Percentiles rank a stretch among this genome's conserved stretches.
Conservation (phyloP, 768 basidiomycete species). For the Agrocybe pediades region DNA sequence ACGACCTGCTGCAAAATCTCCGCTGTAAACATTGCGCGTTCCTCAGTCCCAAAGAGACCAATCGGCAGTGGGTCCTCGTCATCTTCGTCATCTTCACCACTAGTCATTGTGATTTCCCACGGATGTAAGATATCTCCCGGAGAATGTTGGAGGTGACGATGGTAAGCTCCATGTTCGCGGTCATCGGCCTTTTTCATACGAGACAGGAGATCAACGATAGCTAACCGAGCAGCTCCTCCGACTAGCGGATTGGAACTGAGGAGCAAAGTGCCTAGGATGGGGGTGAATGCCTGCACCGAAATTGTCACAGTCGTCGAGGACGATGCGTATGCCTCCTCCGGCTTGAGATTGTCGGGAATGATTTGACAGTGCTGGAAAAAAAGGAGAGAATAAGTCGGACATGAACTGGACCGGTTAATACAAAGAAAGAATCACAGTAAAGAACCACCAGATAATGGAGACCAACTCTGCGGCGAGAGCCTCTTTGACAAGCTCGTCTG, state of each 20-base stretch:
- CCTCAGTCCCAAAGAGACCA: conserved; percentile 53
- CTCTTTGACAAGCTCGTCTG: conserved; percentile 88
- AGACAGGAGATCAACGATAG: conserved; percentile 77
- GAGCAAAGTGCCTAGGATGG: conserved; percentile 85
- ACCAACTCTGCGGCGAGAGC: conserved; percentile 82
- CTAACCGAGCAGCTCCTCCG: conserved; percentile 69
- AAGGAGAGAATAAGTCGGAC: background rate
- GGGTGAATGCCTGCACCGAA: conserved; percentile 86
- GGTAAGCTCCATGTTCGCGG: conserved; percentile 27
- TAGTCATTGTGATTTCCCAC: conserved; percentile 16
- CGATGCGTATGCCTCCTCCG: conserved; percentile 35
- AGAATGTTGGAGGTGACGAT: conserved; percentile 12
- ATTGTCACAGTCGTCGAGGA: conserved; percentile 48
- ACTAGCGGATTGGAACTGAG: conserved; percentile 78
- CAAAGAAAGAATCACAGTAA: conserved; percentile 46
- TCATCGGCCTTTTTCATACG: conserved; percentile 68
- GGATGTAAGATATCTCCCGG: conserved; percentile 18
- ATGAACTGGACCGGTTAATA: conserved; percentile 6
- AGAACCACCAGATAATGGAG: conserved; percentile 91
- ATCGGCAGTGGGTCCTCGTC: conserved; percentile 30
- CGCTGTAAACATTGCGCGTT: conserved; percentile 70
- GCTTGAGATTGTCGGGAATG: conserved; percentile 47
- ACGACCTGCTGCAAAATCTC: conserved; percentile 88
- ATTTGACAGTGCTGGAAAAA: conserved; percentile 64
- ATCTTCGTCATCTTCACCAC: conserved; percentile 31